A percentile compares a stretch with the other conserved stretches of the same genome.
These are phyloP conservation scores for Pichia terricola DNA, from an alignment of 1,139 yeast genomes.

Conservation along the genomic window DNA sequence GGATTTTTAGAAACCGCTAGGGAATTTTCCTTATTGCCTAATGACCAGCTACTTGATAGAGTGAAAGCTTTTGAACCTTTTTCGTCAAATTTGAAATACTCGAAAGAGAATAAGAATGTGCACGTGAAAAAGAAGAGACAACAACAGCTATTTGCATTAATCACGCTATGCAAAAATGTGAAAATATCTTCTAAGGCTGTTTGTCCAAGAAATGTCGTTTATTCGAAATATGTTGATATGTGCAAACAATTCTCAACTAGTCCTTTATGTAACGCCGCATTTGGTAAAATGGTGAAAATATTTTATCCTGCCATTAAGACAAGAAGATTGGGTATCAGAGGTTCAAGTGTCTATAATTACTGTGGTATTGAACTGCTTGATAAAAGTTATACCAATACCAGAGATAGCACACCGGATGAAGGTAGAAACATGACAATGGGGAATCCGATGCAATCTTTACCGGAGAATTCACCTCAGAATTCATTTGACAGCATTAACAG, in stretches of 20 bases:
- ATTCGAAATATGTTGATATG: slow-evolving; percentile 65
- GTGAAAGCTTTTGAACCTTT: background rate
- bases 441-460: background rate
- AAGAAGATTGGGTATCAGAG: slow-evolving; percentile 79
- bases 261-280: slow-evolving; percentile 79
- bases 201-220: slow-evolving; percentile 75
- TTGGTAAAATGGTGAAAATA: slow-evolving; percentile 73
- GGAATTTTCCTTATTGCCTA: background rate
- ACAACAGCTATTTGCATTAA: slow-evolving; percentile 72
- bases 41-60: background rate
- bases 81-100: slow-evolving; percentile 7
- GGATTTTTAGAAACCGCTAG: background rate
- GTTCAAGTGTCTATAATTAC: slow-evolving; percentile 84
- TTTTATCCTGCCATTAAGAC: slow-evolving; percentile 71
- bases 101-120: slow-evolving; percentile 13
- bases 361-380: slow-evolving; percentile 69
- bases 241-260: slow-evolving; percentile 60
- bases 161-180: slow-evolving; percentile 69
- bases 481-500: background rate
- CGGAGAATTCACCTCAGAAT: background rate
- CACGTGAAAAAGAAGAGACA: slow-evolving; percentile 23
- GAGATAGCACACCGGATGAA: background rate
- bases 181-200: slow-evolving; percentile 57
- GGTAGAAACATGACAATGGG: background rate
- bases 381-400: slow-evolving; percentile 26